phyloP scores from a whole-genome alignment of 176 grass and related monocot genomes.

The Ensete glaucum region DNA sequence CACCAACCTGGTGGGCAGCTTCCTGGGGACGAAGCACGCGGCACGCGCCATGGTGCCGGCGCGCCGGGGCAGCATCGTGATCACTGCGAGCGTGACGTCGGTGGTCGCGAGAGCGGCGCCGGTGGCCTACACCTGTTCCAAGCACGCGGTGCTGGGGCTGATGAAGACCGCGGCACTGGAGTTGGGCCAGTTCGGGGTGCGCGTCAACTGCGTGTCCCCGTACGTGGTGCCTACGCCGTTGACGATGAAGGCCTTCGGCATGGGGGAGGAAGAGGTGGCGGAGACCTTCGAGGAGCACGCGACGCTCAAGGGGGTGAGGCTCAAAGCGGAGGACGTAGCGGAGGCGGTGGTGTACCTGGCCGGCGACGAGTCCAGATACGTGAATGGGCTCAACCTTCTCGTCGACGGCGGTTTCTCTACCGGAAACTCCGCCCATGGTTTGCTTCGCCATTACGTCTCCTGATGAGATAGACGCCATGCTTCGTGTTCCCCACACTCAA shows the following conservation, averaged over 20 bases:
- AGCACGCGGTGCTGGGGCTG: conserved; percentile 21
- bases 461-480: too few species aligned
- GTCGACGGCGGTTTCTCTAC: neutral
- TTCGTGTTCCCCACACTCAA: too few species aligned
- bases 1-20: neutral
- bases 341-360: neutral
- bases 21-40: neutral
- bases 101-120: neutral
- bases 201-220: conserved; percentile 24
- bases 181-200: conserved; percentile 20
- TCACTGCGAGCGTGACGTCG: conserved; percentile 13
- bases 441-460: too few species aligned
- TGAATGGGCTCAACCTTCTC: neutral
- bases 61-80: conserved; percentile 18
- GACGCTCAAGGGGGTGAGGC: conserved; percentile 17
- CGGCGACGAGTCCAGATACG: neutral
- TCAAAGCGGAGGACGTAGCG: conserved; percentile 22
- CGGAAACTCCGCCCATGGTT: too few species aligned
- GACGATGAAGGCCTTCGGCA: neutral
- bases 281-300: neutral
- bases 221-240: conserved; percentile 7
- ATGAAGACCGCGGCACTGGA: conserved; percentile 19
- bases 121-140: conserved; percentile 24
- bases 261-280: conserved; percentile 5
- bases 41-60: conserved; percentile 12